These are phyloP conservation scores for Neofusicoccum cordaticola DNA, from an alignment of 2,329 filamentous ascomycete genomes.

Conservation along the genomic window DNA sequence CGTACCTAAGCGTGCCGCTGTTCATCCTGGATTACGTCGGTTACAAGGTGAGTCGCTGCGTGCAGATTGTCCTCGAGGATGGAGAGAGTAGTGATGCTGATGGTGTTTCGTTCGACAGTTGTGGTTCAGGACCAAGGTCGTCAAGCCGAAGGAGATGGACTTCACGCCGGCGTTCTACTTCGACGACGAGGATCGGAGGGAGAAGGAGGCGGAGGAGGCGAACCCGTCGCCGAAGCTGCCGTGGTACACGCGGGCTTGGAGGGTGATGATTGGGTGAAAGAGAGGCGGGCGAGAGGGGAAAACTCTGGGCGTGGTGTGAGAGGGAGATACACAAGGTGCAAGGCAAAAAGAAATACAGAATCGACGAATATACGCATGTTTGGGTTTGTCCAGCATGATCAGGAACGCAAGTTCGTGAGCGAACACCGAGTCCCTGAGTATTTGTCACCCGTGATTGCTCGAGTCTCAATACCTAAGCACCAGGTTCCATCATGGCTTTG, in stretches of 20 bases:
- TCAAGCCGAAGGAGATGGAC: neutral
- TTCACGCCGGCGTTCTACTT: neutral
- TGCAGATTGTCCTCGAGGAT: too few species aligned
- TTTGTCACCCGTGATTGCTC: too few species aligned
- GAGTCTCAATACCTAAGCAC: too few species aligned
- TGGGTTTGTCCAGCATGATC: too few species aligned
- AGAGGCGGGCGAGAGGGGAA: neutral
- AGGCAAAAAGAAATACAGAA: too few species aligned
- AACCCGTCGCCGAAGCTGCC: neutral
- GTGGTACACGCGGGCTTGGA: neutral
- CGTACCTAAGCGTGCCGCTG: conserved; percentile 32
- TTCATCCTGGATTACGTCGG: conserved; percentile 30
- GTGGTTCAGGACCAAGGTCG: neutral
- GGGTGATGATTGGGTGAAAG: neutral
- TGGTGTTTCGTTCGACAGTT: neutral
- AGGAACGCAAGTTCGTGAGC: too few species aligned
- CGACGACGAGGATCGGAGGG: neutral
- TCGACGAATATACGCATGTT: too few species aligned
- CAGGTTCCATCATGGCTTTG: too few species aligned
- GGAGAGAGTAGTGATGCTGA: neutral
- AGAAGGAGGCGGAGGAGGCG: neutral
- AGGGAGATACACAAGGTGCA: too few species aligned
- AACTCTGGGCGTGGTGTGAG: too few species aligned
- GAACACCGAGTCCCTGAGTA: too few species aligned
- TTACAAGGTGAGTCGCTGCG: conserved; percentile 20